Base-by-base conservation (phyloP, 1,284 basidiomycete species). In the Takashimella tepidaria region DNA sequence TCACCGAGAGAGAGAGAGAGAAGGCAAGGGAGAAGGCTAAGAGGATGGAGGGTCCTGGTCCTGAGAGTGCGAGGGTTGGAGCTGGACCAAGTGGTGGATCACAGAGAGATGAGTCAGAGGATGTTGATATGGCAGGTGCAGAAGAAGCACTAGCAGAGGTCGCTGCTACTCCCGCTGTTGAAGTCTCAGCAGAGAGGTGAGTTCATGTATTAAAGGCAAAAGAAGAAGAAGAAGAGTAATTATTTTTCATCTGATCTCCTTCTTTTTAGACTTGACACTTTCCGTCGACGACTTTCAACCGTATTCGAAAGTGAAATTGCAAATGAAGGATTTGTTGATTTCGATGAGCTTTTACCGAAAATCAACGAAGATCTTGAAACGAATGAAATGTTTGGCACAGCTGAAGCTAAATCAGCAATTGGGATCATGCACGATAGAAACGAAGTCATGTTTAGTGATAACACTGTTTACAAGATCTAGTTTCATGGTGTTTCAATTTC, bases 391-490 rank as follows among this genome's bases (percentile, higher is more conserved):
- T 98, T 92, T 70, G 85, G 87, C 8, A 85, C 84, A 1, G 80
- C 80, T 21, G 93, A 98, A 74, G 93, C 88, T 5, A 84, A 81
- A 20, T 79, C 80, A 54, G 86, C 87, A 44, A 86, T 88, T 54
- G 79, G 84, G 59, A 76, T 78, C 45, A 97, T 98, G 93, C 81
- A 84, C 49, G 84, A 88, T 42, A 81, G 80, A 22, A 88, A 92
- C 64, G 86, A 93, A 73, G 78, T 97, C 62, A 92, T 97, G 89
- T 81, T 91, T 63, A 85, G 84, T 55, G 88, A 88, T 42, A 87
- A 84, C 23, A 82, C 86, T 51, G 81, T 92, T 52, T 76, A 75
- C 62, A 70, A 70, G 58, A 64, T 76, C 13, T 74, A 72, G 19
- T 10, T 13, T 16, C 20, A 47, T 12, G 6, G 19, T 21, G 11